phyloP scores from a whole-genome alignment of 176 grass and related monocot genomes.

The Oropetium thomaeum region DNA sequence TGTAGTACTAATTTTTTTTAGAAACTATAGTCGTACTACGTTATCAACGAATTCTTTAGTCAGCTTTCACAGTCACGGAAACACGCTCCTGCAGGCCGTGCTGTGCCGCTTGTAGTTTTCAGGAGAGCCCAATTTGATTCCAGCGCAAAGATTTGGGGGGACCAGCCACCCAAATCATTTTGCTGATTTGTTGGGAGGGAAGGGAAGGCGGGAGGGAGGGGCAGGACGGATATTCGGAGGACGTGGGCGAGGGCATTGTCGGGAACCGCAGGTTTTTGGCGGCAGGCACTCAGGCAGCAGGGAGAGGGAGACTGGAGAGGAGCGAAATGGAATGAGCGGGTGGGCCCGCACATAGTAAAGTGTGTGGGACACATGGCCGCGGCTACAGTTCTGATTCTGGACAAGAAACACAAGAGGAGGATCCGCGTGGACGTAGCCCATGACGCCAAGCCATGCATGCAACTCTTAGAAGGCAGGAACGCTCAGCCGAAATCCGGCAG shows the following conservation, averaged over 20 bases:
- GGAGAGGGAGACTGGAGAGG: too few species aligned
- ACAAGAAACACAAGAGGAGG: constrained; percentile 38
- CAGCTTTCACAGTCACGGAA: background rate
- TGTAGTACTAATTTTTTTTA: too few species aligned
- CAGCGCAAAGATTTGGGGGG: constrained; percentile 35
- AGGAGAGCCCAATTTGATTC: constrained; percentile 23
- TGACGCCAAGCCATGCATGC: background rate
- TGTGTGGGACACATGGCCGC: constrained; percentile 36
- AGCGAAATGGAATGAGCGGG: constrained; percentile 25
- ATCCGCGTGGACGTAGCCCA: background rate
- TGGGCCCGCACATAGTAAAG: constrained; percentile 30
- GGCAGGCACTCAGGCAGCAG: too few species aligned
- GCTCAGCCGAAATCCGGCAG: too few species aligned
- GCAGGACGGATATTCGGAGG: background rate
- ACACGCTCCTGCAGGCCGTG: background rate
- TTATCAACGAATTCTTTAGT: background rate
- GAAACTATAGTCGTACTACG: too few species aligned
- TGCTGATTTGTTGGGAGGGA: background rate
- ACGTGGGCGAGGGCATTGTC: background rate
- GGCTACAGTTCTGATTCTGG: constrained; percentile 30
- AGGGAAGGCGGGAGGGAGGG: too few species aligned
- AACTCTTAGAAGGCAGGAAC: too few species aligned
- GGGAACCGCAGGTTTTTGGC: background rate
- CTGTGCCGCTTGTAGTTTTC: background rate
- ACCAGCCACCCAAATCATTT: constrained; percentile 18